phyloP scores from a whole-genome alignment of 1,284 basidiomycete genomes.

The Rhodotorula sp. region DNA sequence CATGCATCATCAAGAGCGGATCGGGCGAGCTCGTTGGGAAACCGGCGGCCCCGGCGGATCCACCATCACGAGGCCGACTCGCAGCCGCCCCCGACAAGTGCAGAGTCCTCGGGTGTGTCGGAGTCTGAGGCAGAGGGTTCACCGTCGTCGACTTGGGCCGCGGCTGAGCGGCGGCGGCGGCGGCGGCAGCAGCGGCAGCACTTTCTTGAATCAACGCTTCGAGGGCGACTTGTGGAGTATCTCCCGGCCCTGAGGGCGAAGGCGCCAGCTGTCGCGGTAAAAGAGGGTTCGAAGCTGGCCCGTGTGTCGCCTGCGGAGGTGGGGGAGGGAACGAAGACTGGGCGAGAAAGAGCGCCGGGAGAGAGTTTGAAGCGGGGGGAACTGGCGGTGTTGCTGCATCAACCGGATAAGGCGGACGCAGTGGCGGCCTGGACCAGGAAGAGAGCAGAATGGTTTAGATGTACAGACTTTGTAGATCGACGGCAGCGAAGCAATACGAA shows the following conservation, averaged over 20 bases:
- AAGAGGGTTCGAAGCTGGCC: background rate
- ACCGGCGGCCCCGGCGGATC: background rate
- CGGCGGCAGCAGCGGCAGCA: background rate
- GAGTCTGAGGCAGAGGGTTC: conserved; percentile 15
- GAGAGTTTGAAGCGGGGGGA: background rate
- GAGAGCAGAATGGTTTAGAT: too few relatives aligned
- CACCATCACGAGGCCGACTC: background rate
- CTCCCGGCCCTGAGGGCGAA: background rate
- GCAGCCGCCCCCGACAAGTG: background rate
- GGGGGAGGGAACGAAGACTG: conserved; percentile 13
- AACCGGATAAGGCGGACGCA: conserved; percentile 5
- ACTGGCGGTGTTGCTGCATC: background rate
- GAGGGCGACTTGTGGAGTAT: background rate
- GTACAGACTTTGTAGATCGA: background rate
- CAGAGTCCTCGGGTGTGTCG: conserved; percentile 1
- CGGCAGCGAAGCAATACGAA: too few relatives aligned
- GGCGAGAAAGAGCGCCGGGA: conserved; percentile 21
- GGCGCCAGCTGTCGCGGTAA: background rate
- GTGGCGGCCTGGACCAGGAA: conserved; percentile 5
- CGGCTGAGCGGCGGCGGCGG: background rate
- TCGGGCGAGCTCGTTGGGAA: conserved; percentile 26
- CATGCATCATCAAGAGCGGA: conserved; percentile 19
- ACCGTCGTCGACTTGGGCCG: background rate
- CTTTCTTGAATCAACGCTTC: conserved; percentile 10
- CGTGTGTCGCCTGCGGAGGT: background rate